Evolutionary conservation across 2,329 filamentous ascomycete genomes (phyloP), one percentile per base, ranked within the genome.

Genomic region (Tolypocladium album): DNA sequence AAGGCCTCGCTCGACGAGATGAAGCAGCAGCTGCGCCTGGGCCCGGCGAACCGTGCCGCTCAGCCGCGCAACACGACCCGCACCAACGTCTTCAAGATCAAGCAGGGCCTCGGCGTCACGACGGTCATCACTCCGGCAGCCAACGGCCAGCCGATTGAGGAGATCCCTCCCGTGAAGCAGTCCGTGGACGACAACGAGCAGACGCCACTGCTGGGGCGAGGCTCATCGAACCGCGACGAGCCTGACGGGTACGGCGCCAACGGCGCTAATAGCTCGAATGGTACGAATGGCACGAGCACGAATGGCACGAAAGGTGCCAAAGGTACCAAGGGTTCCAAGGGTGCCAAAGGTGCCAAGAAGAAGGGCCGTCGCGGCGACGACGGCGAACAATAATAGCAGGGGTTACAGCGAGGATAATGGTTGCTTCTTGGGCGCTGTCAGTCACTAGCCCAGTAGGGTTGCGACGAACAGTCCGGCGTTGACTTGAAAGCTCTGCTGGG

Each of bases 61-160:
- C 84, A 86, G 59, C 86, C 86, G 1, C 69, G 82, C 69, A 80
- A 79, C 60, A 87, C 11, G 4, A 24, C 85, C 1, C 79, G 80
- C 22, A 82, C 81, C 22, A 82, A 83, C 22, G 82, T 85, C 0
- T 85, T 89, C 65, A 88, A 88, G 71, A 86, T 88, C 65, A 89
- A 89, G 73, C 74, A 76, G 64, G 75, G 74, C 34, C 57, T 64
- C 20, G 61, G 61, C 34, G 64, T 65, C 50, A 63, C 64, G 9
- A 64, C 64, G 0, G 55, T 63, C 27, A 53, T 64, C 8, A 56
- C 60, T 17, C 38, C 56, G 4, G 57, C 58, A 34, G 40, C 58
- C 22, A 62, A 60, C 39, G 57, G 52, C 43, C 63, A 52, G 53
- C 36, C 55, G 9, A 15, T 53, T 15, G 60, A 65, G 34, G 62